Percentiles rank a stretch among this genome's conserved stretches.
These are phyloP conservation scores for Lyophyllum shimeji DNA, from an alignment of 768 basidiomycete species.

Conservation along the genomic window DNA sequence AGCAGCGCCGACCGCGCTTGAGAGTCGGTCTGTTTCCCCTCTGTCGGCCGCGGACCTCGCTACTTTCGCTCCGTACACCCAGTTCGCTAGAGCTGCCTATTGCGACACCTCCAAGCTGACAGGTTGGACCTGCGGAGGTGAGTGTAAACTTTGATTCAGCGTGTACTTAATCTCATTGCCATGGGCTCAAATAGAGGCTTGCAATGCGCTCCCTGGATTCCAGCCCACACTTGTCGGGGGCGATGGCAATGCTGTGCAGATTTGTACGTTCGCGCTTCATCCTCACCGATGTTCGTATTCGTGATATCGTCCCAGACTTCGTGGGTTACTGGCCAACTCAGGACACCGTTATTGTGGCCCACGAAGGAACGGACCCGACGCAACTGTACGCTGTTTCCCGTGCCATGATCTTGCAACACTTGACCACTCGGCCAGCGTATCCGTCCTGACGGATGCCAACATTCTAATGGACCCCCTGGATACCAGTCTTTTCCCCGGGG, in stretches of 20 bases:
- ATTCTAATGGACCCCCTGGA: slow-evolving; percentile 39
- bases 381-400: slow-evolving; percentile 38
- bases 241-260: slow-evolving; percentile 5
- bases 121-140: slow-evolving; percentile 47
- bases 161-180: background rate
- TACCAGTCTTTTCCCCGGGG: slow-evolving; percentile 53
- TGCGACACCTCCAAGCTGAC: slow-evolving; percentile 37
- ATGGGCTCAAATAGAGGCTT: slow-evolving; percentile 30
- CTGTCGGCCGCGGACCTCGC: slow-evolving; percentile 31
- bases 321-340: slow-evolving; percentile 56
- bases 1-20: slow-evolving; percentile 14
- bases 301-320: slow-evolving; percentile 34
- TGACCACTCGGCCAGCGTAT: slow-evolving; percentile 30
- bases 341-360: slow-evolving; percentile 56
- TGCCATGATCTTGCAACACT: background rate
- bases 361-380: slow-evolving; percentile 60
- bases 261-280: background rate
- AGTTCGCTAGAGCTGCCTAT: slow-evolving; percentile 58
- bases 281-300: background rate
- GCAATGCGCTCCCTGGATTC: slow-evolving; percentile 39
- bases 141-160: slow-evolving; percentile 10
- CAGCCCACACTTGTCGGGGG: background rate
- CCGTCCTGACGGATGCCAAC: slow-evolving; percentile 50
- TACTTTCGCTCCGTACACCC: slow-evolving; percentile 43
- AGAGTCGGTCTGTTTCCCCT: slow-evolving; percentile 20